These are phyloP conservation scores for Pleurotus djamor DNA, from an alignment of 768 basidiomycete species.

Conservation along the genomic window DNA sequence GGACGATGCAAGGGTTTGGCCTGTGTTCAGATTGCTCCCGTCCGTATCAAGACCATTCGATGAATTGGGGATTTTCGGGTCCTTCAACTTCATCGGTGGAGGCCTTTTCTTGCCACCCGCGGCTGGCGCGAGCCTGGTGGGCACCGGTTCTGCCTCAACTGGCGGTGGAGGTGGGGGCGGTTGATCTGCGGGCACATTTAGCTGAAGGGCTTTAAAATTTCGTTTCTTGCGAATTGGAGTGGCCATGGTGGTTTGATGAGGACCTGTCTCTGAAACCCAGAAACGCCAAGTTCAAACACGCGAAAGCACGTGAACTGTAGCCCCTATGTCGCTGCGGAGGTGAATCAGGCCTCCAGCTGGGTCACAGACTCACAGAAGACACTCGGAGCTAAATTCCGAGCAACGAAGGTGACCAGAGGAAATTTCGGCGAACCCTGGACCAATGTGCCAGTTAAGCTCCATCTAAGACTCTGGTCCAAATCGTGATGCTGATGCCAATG, in stretches of 20 bases:
- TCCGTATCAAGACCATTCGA: conserved; percentile 30
- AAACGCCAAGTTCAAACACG: neutral
- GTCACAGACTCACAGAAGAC: too few relatives aligned
- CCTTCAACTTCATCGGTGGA: conserved; percentile 80
- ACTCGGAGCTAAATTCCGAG: too few relatives aligned
- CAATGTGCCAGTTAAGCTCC: too few relatives aligned
- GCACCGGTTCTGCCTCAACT: conserved; percentile 36
- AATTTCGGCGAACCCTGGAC: too few relatives aligned
- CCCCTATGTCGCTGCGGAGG: neutral
- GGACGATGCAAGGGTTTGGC: conserved; percentile 47
- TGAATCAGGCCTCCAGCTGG: too few relatives aligned
- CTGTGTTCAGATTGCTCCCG: conserved; percentile 18
- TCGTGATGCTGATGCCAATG: too few relatives aligned
- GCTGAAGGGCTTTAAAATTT: conserved; percentile 85
- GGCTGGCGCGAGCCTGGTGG: conserved; percentile 46
- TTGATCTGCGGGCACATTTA: conserved; percentile 51
- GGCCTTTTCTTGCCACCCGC: conserved; percentile 70
- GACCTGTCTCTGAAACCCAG: too few relatives aligned
- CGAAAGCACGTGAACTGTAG: neutral
- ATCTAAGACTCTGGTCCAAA: too few relatives aligned
- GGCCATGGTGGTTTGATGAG: conserved; percentile 32
- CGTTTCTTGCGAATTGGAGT: conserved; percentile 86
- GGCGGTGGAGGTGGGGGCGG: conserved; percentile 30
- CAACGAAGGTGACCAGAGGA: too few relatives aligned
- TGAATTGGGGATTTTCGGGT: conserved; percentile 57